phyloP scores from a whole-genome alignment of 2,329 filamentous ascomycete species.

The Dactylellina drechsleri region DNA sequence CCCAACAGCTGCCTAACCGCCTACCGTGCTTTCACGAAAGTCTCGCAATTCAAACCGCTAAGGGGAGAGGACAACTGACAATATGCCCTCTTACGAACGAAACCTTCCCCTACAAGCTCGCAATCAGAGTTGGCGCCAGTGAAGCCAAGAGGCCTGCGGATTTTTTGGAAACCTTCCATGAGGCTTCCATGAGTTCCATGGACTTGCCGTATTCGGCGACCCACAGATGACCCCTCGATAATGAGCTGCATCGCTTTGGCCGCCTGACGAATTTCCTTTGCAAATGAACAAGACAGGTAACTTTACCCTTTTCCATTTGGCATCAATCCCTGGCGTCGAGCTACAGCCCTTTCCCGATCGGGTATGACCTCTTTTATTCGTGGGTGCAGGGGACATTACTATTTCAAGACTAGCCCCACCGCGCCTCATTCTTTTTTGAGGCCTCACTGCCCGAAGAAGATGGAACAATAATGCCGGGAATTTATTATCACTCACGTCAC shows the following conservation, averaged over 20 bases:
- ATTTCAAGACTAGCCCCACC: too few relatives aligned
- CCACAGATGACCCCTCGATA: slow-evolving; percentile 7
- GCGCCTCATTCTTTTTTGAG: slow-evolving; percentile 35
- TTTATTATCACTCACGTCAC: too few relatives aligned
- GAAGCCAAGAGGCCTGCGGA: slow-evolving; percentile 10
- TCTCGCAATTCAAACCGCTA: too few relatives aligned
- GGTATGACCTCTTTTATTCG: slow-evolving; percentile 20
- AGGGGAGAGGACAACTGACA: background rate
- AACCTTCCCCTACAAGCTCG: background rate
- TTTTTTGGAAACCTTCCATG: slow-evolving; percentile 15
- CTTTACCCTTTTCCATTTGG: too few relatives aligned
- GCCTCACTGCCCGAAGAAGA: slow-evolving; percentile 24
- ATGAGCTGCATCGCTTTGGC: slow-evolving; percentile 1
- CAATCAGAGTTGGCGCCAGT: slow-evolving; percentile 7
- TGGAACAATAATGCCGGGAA: background rate
- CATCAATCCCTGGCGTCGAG: too few relatives aligned
- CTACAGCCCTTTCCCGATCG: slow-evolving; percentile 23
- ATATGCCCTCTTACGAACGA: too few relatives aligned
- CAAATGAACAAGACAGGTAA: background rate
- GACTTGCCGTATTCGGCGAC: slow-evolving; percentile 51
- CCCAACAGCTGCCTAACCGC: too few relatives aligned
- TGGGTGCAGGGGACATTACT: too few relatives aligned
- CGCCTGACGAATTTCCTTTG: slow-evolving; percentile 5
- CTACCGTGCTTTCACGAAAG: too few relatives aligned
- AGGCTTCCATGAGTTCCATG: slow-evolving; percentile 31